These are phyloP conservation scores for Hysterium pulicare DNA, from an alignment of 2,329 filamentous ascomycete species.

Conservation along the genomic window DNA sequence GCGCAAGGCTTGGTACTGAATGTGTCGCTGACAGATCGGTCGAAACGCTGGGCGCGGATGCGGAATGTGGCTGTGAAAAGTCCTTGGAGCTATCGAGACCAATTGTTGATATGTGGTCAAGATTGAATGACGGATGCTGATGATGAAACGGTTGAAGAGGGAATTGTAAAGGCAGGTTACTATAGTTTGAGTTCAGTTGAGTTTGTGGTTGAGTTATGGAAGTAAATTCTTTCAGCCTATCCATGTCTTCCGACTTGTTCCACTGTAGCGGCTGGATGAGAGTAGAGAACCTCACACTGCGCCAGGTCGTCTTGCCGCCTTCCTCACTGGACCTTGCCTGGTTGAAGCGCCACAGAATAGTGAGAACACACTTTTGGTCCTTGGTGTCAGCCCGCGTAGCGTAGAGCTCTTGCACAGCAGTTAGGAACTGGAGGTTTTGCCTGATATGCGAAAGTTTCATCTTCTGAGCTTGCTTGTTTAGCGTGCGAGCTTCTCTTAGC, in stretches of 20 bases:
- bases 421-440: conserved; percentile 33
- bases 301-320: conserved; percentile 33
- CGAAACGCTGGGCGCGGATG: conserved; percentile 16
- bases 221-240: neutral
- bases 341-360: conserved; percentile 39
- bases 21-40: conserved; percentile 27
- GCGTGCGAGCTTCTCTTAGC: conserved; percentile 10
- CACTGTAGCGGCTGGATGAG: conserved; percentile 10
- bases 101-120: conserved; percentile 13
- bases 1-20: conserved; percentile 18
- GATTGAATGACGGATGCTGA: conserved; percentile 13
- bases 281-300: conserved; percentile 27
- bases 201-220: conserved; percentile 9
- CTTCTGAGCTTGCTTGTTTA: conserved; percentile 15
- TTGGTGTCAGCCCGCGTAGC: conserved; percentile 26
- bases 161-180: conserved; percentile 1
- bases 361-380: conserved; percentile 26
- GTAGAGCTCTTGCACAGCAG: conserved; percentile 43
- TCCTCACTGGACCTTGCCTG: conserved; percentile 24
- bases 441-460: conserved; percentile 17
- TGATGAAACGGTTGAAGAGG: neutral
- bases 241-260: conserved; percentile 10
- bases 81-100: conserved; percentile 23
- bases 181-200: no score
- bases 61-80: conserved; percentile 19